Conservation (phyloP, 352 stramenopile genomes). For the Salisapilia sapeloensis region DNA sequence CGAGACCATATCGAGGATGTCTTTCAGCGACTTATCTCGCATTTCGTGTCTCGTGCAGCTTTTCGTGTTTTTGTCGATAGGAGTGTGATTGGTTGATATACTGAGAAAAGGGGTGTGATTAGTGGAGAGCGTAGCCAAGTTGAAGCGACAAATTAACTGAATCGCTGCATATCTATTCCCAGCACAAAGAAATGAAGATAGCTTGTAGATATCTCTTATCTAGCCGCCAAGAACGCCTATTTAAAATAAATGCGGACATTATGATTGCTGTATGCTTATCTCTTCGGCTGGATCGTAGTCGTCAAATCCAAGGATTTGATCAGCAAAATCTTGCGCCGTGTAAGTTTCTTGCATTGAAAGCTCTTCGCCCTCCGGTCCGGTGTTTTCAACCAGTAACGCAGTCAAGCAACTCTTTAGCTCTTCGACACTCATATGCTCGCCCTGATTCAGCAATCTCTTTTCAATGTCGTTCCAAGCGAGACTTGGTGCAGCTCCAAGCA, state of each 20-base stretch:
- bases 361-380: conserved; percentile 2
- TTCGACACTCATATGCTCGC: conserved; percentile 64
- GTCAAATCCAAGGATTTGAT: conserved; percentile 81
- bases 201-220: no score
- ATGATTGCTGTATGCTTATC: background rate
- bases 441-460: conserved; percentile 35
- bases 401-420: conserved; percentile 69
- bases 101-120: no score
- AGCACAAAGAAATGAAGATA: no score
- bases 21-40: no score
- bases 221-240: no score
- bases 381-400: conserved; percentile 34
- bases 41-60: no score
- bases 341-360: conserved; percentile 25
- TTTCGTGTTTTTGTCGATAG: no score
- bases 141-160: no score
- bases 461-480: conserved; percentile 55
- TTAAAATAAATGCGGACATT: conserved; percentile 1
- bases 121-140: no score
- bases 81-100: no score
- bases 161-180: no score
- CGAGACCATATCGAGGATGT: no score
- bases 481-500: conserved; percentile 12
- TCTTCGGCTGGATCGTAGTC: conserved; percentile 34
- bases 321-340: conserved; percentile 46